A percentile compares a stretch with the other conserved stretches of the same genome.
Evolutionary conservation across 495 filamentous ascomycete species (phyloP).

Genomic region (Lentithecium fluviatile): DNA sequence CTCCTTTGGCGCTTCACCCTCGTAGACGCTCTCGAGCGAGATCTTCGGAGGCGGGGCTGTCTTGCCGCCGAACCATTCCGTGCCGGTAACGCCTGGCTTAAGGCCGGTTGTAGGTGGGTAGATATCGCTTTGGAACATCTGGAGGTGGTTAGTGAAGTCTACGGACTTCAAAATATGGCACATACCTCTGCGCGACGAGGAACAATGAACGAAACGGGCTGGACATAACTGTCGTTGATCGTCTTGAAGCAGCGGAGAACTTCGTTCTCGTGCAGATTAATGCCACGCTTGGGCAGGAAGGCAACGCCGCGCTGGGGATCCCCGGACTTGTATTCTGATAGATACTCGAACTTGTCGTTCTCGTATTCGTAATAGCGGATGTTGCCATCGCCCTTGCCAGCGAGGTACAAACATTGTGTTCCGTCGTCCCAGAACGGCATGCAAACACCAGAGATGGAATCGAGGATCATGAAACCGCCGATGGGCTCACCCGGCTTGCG

Average conservation of each 20-base stretch:
- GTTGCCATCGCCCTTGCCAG: conserved; percentile 96
- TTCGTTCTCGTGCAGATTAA: conserved; percentile 96
- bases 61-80: conserved; percentile 85
- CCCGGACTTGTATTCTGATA: conserved; percentile 91
- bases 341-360: conserved; percentile 94
- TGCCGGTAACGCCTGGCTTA: conserved; percentile 73
- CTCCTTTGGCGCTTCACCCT: conserved; percentile 73
- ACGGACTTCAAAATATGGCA: too few relatives aligned
- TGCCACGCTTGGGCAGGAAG: conserved; percentile 90
- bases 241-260: conserved; percentile 96
- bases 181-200: conserved; percentile 77
- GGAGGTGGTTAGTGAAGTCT: too few relatives aligned
- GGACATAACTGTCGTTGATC: conserved; percentile 88
- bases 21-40: conserved; percentile 86
- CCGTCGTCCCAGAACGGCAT: conserved; percentile 99
- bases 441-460: conserved; percentile 94
- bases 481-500: conserved; percentile 75
- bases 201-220: conserved; percentile 96
- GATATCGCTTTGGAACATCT: conserved; percentile 92
- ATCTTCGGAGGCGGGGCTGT: conserved; percentile 83
- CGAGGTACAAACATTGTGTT: conserved; percentile 87
- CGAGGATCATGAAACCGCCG: conserved; percentile 81
- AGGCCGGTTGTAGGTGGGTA: conserved; percentile 78
- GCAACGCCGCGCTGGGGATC: conserved; percentile 94
- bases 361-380: conserved; percentile 98